Evolutionary conservation across 140 eudicot genomes (phyloP).

Genomic region (Oenanthe javanica): DNA sequence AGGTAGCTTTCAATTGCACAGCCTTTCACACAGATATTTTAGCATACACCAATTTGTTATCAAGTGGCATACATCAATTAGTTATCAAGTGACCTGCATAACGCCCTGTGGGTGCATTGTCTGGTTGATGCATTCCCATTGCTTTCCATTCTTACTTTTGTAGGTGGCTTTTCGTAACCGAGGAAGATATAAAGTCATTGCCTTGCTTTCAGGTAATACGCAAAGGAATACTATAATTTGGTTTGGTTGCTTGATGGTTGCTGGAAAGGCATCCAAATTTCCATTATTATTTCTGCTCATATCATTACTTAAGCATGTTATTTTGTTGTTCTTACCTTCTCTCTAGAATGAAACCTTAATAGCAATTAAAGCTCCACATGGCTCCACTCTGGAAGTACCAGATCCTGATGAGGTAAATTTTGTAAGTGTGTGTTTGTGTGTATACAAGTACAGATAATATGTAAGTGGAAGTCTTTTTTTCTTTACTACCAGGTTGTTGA

Average conservation of each 20-base stretch:
- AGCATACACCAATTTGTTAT: too few relatives aligned
- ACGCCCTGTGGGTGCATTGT: not conserved
- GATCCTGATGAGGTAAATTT: conserved; percentile 96
- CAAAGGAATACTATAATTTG: not conserved
- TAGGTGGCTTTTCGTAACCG: conserved; percentile 96
- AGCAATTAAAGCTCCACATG: conserved; percentile 99
- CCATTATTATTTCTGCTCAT: not conserved
- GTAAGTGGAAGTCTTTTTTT: conserved; percentile 11
- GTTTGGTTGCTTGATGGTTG: not conserved
- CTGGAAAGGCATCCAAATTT: not conserved
- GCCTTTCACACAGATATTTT: conserved; percentile 1
- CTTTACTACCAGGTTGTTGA: conserved; percentile 58
- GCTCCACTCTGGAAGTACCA: conserved; percentile 95
- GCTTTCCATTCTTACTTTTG: conserved; percentile 3
- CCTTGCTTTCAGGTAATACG: conserved; percentile 84
- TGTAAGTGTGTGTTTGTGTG: not conserved
- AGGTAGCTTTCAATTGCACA: conserved; percentile 32
- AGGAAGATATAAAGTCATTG: conserved; percentile 81
- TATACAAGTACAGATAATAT: conserved; percentile 1
- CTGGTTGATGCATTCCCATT: not conserved
- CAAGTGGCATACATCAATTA: not conserved
- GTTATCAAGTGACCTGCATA: not conserved
- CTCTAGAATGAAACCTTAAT: conserved; percentile 78
- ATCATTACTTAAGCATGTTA: not conserved
- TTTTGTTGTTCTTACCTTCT: not conserved